phyloP scores from a whole-genome alignment of 2,329 filamentous ascomycete species.

The Penicillium crustosum region DNA sequence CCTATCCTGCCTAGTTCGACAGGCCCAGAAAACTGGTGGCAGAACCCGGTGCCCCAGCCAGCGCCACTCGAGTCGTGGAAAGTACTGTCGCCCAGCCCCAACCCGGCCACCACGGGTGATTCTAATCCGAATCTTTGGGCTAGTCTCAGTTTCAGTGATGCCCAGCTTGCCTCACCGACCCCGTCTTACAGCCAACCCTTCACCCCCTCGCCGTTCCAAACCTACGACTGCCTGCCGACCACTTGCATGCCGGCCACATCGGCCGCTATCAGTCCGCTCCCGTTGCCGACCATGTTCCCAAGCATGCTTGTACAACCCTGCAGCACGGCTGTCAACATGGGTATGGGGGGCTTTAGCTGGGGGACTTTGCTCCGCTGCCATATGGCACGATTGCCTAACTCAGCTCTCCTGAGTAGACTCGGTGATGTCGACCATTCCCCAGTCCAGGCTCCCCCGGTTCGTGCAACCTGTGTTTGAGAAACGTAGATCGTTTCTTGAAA shows the following conservation, averaged over 20 bases:
- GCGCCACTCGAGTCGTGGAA: constrained; percentile 84
- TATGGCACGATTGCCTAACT: constrained; percentile 73
- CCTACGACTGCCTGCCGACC: constrained; percentile 77
- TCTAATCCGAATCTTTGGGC: constrained; percentile 75
- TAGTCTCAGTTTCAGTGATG: constrained; percentile 71
- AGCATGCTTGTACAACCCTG: constrained; percentile 76
- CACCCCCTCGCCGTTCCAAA: constrained; percentile 64
- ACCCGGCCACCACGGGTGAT: constrained; percentile 69
- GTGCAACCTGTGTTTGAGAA: background rate
- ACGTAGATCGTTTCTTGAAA: constrained; percentile 23
- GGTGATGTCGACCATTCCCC: constrained; percentile 27
- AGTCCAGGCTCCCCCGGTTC: constrained; percentile 7
- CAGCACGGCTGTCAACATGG: constrained; percentile 73
- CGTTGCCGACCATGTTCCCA: constrained; percentile 77
- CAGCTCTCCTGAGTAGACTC: constrained; percentile 34
- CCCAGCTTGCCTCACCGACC: constrained; percentile 73
- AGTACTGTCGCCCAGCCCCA: constrained; percentile 84
- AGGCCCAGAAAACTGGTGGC: constrained; percentile 75
- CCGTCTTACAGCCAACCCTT: constrained; percentile 78
- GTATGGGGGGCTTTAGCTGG: constrained; percentile 73
- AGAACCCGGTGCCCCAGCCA: constrained; percentile 66
- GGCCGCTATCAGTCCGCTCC: constrained; percentile 71
- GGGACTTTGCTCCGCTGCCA: constrained; percentile 67
- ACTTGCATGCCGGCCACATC: constrained; percentile 70
- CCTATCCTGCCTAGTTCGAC: constrained; percentile 83